Base-by-base conservation (phyloP, 1,284 basidiomycete genomes). In the Ganoderma lingzhi region DNA sequence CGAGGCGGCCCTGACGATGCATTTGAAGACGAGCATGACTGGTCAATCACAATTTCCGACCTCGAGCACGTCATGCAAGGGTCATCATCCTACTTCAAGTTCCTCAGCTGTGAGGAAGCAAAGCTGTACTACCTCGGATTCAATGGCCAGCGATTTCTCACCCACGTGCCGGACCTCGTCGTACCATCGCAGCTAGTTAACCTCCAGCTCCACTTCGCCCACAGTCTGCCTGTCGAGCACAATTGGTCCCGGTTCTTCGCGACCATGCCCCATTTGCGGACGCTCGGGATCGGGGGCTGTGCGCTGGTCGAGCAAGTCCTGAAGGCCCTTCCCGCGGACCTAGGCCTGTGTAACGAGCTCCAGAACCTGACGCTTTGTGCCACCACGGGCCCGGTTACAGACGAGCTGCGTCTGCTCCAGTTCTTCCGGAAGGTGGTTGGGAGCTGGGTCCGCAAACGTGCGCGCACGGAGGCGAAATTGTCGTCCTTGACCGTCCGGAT, bases 141-240 rank as follows among this genome's bases (percentile, higher is more conserved):
- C 4, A 55, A 32, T 30, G 28, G 28, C 15, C 2, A 55, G 28
- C 30, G 14, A 14, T 55, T 32, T 14, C 53, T 55, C 6, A 15
- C 23, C 28, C 14, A 15, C 14, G 32, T 55, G 30, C 53, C 30
- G 3, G 2, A 55, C 28, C 28, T 55, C 28, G 53, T 55, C 53
- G 6, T 17, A 2, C 53, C 53, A 6, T 55, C 53, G 12, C 28
- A 2, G 28, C 28, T 55, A 3, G 53, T 55, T 30, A 8, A 55
- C 12, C 30, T 55, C 30, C 28, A 55, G 53, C 53, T 55, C 53
- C 53, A 55, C 53, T 28, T 55, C 30, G 53, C 53, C 6, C 53
- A 32, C 53, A 30, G 53, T 12, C 30, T 55, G 30, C 53, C 53
- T 14, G 53, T 55, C 30, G 1, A 4, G 53, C 53, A 14, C 30